Conservation (phyloP, 1,284 basidiomycete species). For the Tausonia pullulans region DNA sequence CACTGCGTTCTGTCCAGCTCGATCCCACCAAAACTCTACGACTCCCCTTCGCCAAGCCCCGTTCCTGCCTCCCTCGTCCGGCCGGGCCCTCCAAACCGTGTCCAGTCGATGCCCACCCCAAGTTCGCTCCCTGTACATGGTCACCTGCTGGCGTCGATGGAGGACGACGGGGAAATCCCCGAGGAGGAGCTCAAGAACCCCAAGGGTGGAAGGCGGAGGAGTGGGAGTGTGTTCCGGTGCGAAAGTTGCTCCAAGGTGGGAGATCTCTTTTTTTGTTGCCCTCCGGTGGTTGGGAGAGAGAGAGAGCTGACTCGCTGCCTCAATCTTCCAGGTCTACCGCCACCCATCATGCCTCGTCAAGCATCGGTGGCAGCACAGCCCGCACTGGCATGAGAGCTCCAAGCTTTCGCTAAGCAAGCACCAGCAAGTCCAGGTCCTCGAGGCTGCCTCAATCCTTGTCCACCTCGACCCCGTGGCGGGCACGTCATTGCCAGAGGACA, state of each 20-base stretch:
- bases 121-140: background rate
- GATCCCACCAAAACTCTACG: slow-evolving; percentile 7
- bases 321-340: slow-evolving; percentile 60
- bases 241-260: slow-evolving; percentile 79
- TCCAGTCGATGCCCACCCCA: background rate
- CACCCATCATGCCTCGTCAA: slow-evolving; percentile 92
- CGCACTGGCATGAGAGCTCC: slow-evolving; percentile 92
- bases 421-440: slow-evolving; percentile 93
- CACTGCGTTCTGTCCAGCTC: background rate
- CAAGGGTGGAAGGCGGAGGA: slow-evolving; percentile 42
- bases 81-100: background rate
- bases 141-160: background rate
- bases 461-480: slow-evolving; percentile 55
- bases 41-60: background rate
- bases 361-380: slow-evolving; percentile 94
- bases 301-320: slow-evolving; percentile 13
- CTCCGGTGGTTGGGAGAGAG: background rate
- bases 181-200: slow-evolving; percentile 22
- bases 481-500: slow-evolving; percentile 80
- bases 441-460: slow-evolving; percentile 91
- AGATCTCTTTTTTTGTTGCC: slow-evolving; percentile 2
- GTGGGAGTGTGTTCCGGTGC: slow-evolving; percentile 72
- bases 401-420: slow-evolving; percentile 93
- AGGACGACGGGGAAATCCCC: slow-evolving; percentile 21
- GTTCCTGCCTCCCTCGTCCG: no score